A percentile compares a stretch with the other conserved stretches of the same genome.
Conservation (phyloP, 2,329 filamentous ascomycete genomes). For the Coleophoma crateriformis region DNA sequence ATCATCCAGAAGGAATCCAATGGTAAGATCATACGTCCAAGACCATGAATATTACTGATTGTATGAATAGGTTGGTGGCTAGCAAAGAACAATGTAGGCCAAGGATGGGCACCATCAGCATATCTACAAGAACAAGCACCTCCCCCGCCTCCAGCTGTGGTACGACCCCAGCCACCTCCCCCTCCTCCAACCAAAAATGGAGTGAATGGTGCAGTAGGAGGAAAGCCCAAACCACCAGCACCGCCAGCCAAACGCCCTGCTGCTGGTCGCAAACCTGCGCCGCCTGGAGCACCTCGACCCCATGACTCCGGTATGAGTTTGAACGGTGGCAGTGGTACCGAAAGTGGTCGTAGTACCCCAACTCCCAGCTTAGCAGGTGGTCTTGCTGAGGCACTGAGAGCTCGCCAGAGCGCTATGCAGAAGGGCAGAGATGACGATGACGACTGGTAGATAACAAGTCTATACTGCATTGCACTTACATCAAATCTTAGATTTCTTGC, state of each 20-base stretch:
- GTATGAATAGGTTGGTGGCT: constrained; percentile 81
- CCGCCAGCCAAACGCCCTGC: constrained; percentile 66
- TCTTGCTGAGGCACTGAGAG: constrained; percentile 72
- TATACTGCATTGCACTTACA: too few species aligned
- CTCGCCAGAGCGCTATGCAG: constrained; percentile 64
- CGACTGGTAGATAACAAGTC: constrained; percentile 21
- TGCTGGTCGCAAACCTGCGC: constrained; percentile 64
- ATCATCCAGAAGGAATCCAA: constrained; percentile 94
- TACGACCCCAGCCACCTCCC: constrained; percentile 45
- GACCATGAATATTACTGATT: constrained; percentile 27
- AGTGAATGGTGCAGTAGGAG: constrained; percentile 28
- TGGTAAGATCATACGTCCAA: constrained; percentile 52
- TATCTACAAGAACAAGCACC: constrained; percentile 82
- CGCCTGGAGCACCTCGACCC: constrained; percentile 55
- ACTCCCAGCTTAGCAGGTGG: constrained; percentile 68
- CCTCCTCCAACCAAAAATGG: constrained; percentile 44
- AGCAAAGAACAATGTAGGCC: constrained; percentile 65
- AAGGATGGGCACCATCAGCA: constrained; percentile 90
- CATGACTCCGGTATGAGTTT: constrained; percentile 62
- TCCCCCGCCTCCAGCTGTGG: constrained; percentile 48
- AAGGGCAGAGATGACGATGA: constrained; percentile 41
- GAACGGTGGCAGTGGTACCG: constrained; percentile 45
- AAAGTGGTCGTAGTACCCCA: constrained; percentile 65
- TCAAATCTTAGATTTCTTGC: too few species aligned
- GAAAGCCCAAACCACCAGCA: constrained; percentile 26